Evolutionary conservation across 2,329 filamentous ascomycete species (phyloP).

Genomic region (Paracorniculantispora psalliotae): DNA sequence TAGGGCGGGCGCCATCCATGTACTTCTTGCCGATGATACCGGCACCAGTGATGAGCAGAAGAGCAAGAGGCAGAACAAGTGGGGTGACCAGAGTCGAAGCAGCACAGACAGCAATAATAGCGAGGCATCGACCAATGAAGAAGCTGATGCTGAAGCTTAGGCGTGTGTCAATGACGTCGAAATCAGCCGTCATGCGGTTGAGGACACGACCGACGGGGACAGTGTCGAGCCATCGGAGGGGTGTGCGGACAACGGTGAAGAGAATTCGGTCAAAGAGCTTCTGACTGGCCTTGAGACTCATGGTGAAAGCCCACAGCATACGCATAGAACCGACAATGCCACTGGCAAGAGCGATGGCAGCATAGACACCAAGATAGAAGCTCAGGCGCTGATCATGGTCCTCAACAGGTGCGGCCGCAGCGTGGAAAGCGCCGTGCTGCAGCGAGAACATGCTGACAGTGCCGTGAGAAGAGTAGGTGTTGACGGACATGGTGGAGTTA

Average conservation of each 20-base stretch:
- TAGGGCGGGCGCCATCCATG: constrained; percentile 65
- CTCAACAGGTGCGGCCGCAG: constrained; percentile 26
- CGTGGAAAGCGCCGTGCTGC: constrained; percentile 41
- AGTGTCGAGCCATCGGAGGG: constrained; percentile 75
- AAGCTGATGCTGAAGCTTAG: constrained; percentile 60
- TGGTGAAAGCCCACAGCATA: constrained; percentile 59
- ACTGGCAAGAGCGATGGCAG: constrained; percentile 52
- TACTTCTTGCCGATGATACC: constrained; percentile 57
- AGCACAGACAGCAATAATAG: constrained; percentile 60
- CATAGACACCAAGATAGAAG: constrained; percentile 66
- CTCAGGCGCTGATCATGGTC: constrained; percentile 36
- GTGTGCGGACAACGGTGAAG: constrained; percentile 63
- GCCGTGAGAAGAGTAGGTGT: constrained; percentile 29
- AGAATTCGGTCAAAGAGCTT: constrained; percentile 63
- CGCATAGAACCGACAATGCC: constrained; percentile 57
- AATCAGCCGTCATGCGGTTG: constrained; percentile 75
- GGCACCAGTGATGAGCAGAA: constrained; percentile 53
- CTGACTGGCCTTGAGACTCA: constrained; percentile 65
- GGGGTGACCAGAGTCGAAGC: constrained; percentile 65
- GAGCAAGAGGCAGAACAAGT: constrained; percentile 58
- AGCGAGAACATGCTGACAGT: constrained; percentile 41
- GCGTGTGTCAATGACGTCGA: constrained; percentile 65
- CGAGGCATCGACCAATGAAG: constrained; percentile 54
- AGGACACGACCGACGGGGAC: constrained; percentile 71
- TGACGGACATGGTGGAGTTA: constrained; percentile 16